These are phyloP conservation scores for Cordyceps fumosorosea DNA, from an alignment of 2,329 filamentous ascomycete genomes.

Conservation along the genomic window DNA sequence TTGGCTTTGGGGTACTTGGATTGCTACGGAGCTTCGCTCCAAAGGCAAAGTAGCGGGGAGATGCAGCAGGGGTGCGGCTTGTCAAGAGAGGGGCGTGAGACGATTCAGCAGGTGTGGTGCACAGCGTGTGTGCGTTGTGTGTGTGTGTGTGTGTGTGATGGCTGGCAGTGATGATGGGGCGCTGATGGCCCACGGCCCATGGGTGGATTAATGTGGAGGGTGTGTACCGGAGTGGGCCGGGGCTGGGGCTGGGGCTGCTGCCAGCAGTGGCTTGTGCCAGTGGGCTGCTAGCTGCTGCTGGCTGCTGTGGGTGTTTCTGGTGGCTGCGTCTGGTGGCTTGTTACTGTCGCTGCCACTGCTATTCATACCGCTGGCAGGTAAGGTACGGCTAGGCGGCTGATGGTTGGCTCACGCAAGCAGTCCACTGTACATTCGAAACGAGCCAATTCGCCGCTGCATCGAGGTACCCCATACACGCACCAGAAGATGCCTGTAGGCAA, in stretches of 20 bases:
- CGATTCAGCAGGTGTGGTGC: not conserved
- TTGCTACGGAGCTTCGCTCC: not conserved
- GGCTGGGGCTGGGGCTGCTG: constrained; percentile 8
- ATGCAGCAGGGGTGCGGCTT: not conserved
- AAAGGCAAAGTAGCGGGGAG: not conserved
- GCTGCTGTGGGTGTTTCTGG: too few species aligned
- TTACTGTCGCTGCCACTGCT: too few species aligned
- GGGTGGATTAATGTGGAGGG: constrained; percentile 8
- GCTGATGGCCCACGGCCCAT: constrained; percentile 2
- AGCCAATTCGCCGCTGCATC: too few species aligned
- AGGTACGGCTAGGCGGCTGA: too few species aligned
- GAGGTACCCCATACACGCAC: too few species aligned
- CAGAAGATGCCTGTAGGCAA: not conserved
- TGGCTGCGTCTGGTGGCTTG: too few species aligned
- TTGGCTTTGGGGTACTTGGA: not conserved
- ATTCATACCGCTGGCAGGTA: too few species aligned
- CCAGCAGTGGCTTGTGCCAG: not conserved
- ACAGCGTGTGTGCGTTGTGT: not conserved
- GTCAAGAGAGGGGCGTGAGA: not conserved
- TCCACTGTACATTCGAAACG: too few species aligned
- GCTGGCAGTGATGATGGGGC: not conserved
- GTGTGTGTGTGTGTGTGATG: constrained; percentile 2
- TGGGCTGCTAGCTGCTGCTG: not conserved
- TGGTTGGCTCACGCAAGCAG: too few species aligned
- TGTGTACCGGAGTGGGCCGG: constrained; percentile 10